These are phyloP conservation scores for Cercospora sp. DNA, from an alignment of 2,329 filamentous ascomycete genomes.

Conservation along the genomic window DNA sequence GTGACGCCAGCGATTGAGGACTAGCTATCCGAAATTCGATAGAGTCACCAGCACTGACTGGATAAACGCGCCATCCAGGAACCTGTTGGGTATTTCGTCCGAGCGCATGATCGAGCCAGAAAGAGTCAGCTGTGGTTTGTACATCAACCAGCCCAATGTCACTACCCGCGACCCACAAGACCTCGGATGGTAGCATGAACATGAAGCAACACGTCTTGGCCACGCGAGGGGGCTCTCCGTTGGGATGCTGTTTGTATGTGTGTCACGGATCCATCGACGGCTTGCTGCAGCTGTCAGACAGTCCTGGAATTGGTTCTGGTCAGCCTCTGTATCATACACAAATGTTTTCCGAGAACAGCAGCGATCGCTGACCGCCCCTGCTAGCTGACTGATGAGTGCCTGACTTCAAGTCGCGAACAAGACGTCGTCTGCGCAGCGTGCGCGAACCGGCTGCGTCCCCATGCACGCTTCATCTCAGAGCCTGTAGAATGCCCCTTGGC, in stretches of 20 bases:
- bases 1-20: constrained; percentile 6
- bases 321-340: background rate
- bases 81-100: background rate
- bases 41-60: background rate
- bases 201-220: constrained; percentile 14
- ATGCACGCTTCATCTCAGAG: background rate
- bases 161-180: constrained; percentile 16
- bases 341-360: background rate
- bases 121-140: constrained; percentile 10
- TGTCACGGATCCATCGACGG: constrained; percentile 22
- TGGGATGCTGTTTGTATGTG: constrained; percentile 21
- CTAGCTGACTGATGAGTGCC: background rate
- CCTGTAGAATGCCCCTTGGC: background rate
- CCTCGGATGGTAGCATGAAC: constrained; percentile 24
- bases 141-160: constrained; percentile 16
- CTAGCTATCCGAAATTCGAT: background rate
- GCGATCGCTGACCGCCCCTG: background rate
- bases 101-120: constrained; percentile 1
- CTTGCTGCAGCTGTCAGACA: constrained; percentile 25
- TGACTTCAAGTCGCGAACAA: background rate
- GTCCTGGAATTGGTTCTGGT: constrained; percentile 8
- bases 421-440: background rate
- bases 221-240: constrained; percentile 20
- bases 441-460: background rate
- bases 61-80: background rate